Evolutionary conservation across 1,139 yeast genomes (phyloP), one percentile per base, ranked within the genome.

Genomic region (Pichia kudriavzevii): DNA sequence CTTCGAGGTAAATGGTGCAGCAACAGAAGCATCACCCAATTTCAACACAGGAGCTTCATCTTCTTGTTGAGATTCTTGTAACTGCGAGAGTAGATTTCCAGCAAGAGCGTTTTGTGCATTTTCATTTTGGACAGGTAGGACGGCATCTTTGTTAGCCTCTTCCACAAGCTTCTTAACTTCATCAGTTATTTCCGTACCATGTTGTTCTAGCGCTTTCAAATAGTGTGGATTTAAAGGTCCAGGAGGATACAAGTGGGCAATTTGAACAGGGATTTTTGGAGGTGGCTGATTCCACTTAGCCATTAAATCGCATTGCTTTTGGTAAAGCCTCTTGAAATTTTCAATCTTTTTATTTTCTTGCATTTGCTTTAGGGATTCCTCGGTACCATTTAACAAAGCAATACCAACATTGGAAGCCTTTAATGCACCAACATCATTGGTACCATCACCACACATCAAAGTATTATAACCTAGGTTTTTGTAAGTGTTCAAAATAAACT

Each of bases 361-460:
- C 46, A 88, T 74, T 60, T 87, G 85, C 62, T 82, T 82, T 76
- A 93, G 68, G 37, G 95, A 85, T 42, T 83, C 96, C 58, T 84
- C 95, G 39, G 98, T 87, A 64, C 97, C 99, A 55, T 93, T 93
- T 58, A 93, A 71, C 48, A 91, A 67, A 12, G 99, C 99, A 55
- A 91, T 88, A 66, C 98, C 98, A 56, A 91, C 80, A 55, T 91
- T 95, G 7, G 99, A 97, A 65, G 91, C 97, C 60, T 91, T 93
- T 63, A 91, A 74, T 36, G 99, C 99, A 60, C 99, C 99, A 38
- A 91, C 98, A 67, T 91, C 99, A 58, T 91, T 91, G 22, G 99
- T 91, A 63, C 99, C 99, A 63, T 91, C 99, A 68, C 99, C 99
- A 64, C 98, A 91, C 99, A 91, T 91, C 51, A 93, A 72, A 22